Evolutionary conservation across 2,329 filamentous ascomycete species (phyloP), one percentile per base, ranked within the genome.

Genomic region (Albifimbria verrucaria): DNA sequence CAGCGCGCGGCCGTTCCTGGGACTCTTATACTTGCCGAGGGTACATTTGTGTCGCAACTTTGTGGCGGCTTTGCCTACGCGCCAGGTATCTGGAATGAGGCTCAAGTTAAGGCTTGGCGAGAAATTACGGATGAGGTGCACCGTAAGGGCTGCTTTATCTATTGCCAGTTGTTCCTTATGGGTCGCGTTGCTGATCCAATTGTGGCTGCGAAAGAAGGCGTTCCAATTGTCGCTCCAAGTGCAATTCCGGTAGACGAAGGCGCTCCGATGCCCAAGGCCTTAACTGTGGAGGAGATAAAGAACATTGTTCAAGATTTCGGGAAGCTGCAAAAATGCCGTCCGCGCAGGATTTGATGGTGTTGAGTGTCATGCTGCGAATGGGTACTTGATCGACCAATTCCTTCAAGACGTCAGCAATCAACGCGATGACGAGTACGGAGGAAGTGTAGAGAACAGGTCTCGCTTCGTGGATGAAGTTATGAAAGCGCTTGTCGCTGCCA

Each of bases 271-370:
- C 87, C 87, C 1, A 81, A 79, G 50, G 82, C 78, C 4, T 82
- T 92, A 80, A 86, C 81, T 0, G 69, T 79, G 12, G 69, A 77
- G 0, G 87, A 91, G 23, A 91, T 92, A 49, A 71, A 83, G 47
- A 67, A 77, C 1, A 75, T 85, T 55, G 84, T 87, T 57, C 63
- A 68, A 1, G 81, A 81, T 0, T 90, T 79, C 65, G 79, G 75
- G 74, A 71, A 0, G 79, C 80, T 0, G 70, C 78, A 0, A 74
- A 57, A 76, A 82, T 10, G 80, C 87, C 0, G 67, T 89, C 0
- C 72, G 75, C 0, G 83, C 82, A 0, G 89, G 89, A 0, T 87
- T 87, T 26, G 89, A 93, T 60, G 85, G 83, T 1, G 81, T 92
- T 45, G 89, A 92, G 57, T 64, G 76, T 3, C 76, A 81, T 47